Evolutionary conservation across 208 protist genomes (phyloP).

Genomic region (Crithidia acanthocephali): DNA sequence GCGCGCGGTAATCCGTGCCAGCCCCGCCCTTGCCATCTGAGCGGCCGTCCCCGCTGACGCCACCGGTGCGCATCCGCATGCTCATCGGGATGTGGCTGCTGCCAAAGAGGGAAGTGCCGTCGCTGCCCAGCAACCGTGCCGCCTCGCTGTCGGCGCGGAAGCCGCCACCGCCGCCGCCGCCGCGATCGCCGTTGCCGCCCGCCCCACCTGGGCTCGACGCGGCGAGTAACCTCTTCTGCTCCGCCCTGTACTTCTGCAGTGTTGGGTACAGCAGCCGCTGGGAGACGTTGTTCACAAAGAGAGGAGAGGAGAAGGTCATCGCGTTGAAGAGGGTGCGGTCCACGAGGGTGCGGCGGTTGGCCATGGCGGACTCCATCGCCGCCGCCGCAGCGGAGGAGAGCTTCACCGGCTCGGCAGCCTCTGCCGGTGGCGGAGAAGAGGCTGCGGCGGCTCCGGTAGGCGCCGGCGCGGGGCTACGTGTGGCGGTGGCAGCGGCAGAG

Average conservation of each 20-base stretch:
- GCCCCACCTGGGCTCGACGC: slow-evolving; percentile 7
- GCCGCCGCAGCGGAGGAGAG: slow-evolving; percentile 16
- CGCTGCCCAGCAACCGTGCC: slow-evolving; percentile 34
- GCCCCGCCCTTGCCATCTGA: slow-evolving; percentile 7
- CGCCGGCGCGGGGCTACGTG: slow-evolving; percentile 1
- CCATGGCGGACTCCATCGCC: slow-evolving; percentile 17
- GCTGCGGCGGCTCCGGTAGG: not conserved
- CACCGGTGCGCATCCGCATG: slow-evolving; percentile 20
- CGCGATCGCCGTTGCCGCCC: not conserved
- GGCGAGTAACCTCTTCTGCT: slow-evolving; percentile 18
- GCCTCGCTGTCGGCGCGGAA: slow-evolving; percentile 22
- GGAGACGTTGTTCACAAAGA: slow-evolving; percentile 79
- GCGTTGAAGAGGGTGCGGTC: slow-evolving; percentile 69
- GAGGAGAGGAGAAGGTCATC: slow-evolving; percentile 67
- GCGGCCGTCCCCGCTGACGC: not conserved
- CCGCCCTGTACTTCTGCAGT: slow-evolving; percentile 32
- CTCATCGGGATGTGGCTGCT: slow-evolving; percentile 29
- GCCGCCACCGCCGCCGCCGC: slow-evolving; percentile 23
- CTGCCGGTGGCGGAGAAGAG: not conserved
- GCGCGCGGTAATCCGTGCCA: slow-evolving; percentile 31
- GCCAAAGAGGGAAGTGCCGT: slow-evolving; percentile 46
- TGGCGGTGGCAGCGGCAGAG: too few relatives aligned
- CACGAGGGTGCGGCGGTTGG: slow-evolving; percentile 21
- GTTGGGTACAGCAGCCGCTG: slow-evolving; percentile 63
- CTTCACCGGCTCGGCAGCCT: not conserved